These are phyloP conservation scores for Coniella vitis DNA, from an alignment of 2,329 filamentous ascomycete species.

Conservation along the genomic window DNA sequence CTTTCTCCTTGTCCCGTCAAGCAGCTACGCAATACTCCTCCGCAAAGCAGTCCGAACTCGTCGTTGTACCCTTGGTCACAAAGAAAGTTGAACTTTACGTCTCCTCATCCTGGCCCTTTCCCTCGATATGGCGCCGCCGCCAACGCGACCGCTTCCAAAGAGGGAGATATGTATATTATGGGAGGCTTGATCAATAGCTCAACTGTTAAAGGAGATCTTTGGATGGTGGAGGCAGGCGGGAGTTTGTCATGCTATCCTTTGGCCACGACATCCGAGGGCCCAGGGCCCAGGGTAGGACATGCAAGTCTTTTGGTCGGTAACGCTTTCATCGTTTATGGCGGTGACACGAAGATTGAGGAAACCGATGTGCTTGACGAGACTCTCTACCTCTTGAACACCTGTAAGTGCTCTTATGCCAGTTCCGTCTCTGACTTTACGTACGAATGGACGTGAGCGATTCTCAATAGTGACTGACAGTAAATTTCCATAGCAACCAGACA, in stretches of 20 bases:
- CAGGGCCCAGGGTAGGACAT: constrained; percentile 90
- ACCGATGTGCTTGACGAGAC: constrained; percentile 89
- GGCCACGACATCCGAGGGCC: constrained; percentile 85
- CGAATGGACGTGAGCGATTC: background rate
- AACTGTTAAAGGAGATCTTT: constrained; percentile 92
- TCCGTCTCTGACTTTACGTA: too few relatives aligned
- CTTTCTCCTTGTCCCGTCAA: constrained; percentile 6
- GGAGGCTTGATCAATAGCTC: constrained; percentile 91
- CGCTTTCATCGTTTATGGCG: constrained; percentile 97
- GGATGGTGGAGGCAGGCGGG: constrained; percentile 90
- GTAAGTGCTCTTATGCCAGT: constrained; percentile 49
- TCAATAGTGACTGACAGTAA: constrained; percentile 19
- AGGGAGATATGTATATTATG: constrained; percentile 97
- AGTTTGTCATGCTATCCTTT: constrained; percentile 89
- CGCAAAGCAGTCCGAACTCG: constrained; percentile 53
- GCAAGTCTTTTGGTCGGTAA: constrained; percentile 92
- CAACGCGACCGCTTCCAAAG: constrained; percentile 86
- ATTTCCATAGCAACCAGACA: constrained; percentile 80
- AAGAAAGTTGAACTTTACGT: constrained; percentile 76
- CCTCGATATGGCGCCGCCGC: constrained; percentile 95
- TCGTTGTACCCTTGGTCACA: constrained; percentile 96
- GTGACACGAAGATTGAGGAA: constrained; percentile 96
- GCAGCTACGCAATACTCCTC: constrained; percentile 51
- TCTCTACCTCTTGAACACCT: constrained; percentile 92
- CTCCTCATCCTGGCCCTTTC: constrained; percentile 78